Base-by-base conservation (phyloP, 1,284 basidiomycete species). In the Ceratobasidium sp. region DNA sequence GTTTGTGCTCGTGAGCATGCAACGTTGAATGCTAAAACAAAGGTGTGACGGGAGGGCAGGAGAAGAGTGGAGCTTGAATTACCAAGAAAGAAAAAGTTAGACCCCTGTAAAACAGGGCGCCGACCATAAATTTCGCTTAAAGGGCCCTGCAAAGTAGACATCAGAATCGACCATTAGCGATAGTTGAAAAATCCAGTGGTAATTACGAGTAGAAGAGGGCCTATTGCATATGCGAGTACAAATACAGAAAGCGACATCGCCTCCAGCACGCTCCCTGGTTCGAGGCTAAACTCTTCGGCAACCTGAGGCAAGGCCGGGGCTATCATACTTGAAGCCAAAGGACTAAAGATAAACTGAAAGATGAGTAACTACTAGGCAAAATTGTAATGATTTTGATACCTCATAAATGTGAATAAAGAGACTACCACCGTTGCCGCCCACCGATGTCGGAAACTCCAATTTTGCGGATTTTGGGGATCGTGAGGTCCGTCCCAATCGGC, bases 401-500 rank as follows among this genome's bases (percentile, higher is more conserved):
- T 74, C 73, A 74, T 74, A 46, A 74, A 72, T 23, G 73, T 74
- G 47, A 74, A 74, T 32, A 62, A 73, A 28, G 70, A 73, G n/a
- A 74, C 73, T n/a, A 73, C 54, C 1, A 62, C 72, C 4, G 70
- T 74, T 14, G 70, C 73, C 49, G 57, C 50, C 75, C 75, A 74
- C 35, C 72, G 61, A n/a, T 67, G 50, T 32, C 66, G 63, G 30
- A 49, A 59, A n/a, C 28, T 57, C 73, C 73, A 74, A 57, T 74
- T 74, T 32, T 57, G 62, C 2, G 73, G 73, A 78, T 91, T 90
- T 43, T 80, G 79, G 4, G 84, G 87, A 79, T 91, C 90, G 75
- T 87, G 77, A 1, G 86, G 84, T 0, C 87, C 87, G 73, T 87
- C 86, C 88, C 88, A 90, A 1, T 79, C 80, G 9, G 88, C 85